phyloP scores from a whole-genome alignment of 2,329 filamentous ascomycete species.

The Hymenoscyphus linearis region DNA sequence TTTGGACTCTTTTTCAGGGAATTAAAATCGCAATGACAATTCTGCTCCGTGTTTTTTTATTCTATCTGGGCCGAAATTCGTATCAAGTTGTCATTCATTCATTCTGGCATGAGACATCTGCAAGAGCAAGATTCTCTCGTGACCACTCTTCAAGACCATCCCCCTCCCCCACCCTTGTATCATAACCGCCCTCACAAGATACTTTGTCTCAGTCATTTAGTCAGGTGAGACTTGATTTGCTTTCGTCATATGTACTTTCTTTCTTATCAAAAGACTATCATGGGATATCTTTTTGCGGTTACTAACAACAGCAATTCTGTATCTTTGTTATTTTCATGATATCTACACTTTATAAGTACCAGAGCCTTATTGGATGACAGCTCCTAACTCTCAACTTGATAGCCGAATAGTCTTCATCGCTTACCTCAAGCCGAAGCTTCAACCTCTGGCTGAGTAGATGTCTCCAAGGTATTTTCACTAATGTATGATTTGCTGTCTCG shows the following conservation, averaged over 20 bases:
- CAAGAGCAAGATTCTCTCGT: neutral
- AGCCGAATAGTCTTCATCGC: constrained; percentile 17
- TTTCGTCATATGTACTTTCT: neutral
- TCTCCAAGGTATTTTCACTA: neutral
- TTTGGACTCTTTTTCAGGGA: neutral
- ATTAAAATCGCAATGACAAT: neutral
- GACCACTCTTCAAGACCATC: constrained; percentile 5
- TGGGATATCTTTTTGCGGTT: neutral
- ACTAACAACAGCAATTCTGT: neutral
- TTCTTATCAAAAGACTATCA: neutral
- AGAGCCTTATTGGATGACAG: neutral
- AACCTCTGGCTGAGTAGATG: constrained; percentile 11
- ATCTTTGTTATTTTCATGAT: neutral
- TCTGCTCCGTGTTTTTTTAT: neutral
- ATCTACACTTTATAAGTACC: neutral
- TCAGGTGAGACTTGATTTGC: constrained; percentile 5
- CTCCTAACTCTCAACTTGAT: constrained; percentile 2
- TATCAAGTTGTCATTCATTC: neutral
- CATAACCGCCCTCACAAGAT: neutral
- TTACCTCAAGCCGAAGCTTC: constrained; percentile 14
- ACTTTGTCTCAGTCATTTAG: neutral
- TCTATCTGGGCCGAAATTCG: neutral
- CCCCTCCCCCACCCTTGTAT: constrained; percentile 1
- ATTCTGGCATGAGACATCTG: constrained; percentile 6
- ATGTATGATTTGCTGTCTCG: neutral